A percentile compares a stretch with the other conserved stretches of the same genome.
Evolutionary conservation across 2,329 filamentous ascomycete species (phyloP).

Genomic region (Alternaria angustiovoidea): DNA sequence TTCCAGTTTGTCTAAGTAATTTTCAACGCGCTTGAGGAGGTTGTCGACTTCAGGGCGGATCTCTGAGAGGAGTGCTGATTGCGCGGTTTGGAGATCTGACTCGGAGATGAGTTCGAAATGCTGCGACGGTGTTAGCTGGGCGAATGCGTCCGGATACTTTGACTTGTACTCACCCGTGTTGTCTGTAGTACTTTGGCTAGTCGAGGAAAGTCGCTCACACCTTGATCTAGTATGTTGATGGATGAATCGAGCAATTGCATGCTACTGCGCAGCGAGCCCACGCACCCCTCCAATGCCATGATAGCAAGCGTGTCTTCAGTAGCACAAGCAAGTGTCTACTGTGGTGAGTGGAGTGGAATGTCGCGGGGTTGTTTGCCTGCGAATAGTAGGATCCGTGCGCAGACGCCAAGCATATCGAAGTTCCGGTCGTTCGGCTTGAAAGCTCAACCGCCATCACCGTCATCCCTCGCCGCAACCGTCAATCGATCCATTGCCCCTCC

Average conservation of each 20-base stretch:
- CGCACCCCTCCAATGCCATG: slow-evolving; percentile 64
- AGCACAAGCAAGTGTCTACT: not conserved
- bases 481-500: slow-evolving; percentile 40
- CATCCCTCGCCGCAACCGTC: slow-evolving; percentile 43
- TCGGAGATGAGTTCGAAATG: slow-evolving; percentile 95
- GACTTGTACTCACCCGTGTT: slow-evolving; percentile 59
- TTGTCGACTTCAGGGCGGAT: slow-evolving; percentile 86
- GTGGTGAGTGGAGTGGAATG: slow-evolving; percentile 7
- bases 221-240: slow-evolving; percentile 68
- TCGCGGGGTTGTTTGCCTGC: slow-evolving; percentile 26
- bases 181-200: slow-evolving; percentile 69
- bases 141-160: not conserved
- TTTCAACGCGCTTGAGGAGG: slow-evolving; percentile 81
- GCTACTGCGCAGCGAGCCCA: slow-evolving; percentile 67
- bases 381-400: slow-evolving; percentile 21
- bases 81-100: slow-evolving; percentile 79
- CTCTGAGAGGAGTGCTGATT: slow-evolving; percentile 84
- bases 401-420: slow-evolving; percentile 41
- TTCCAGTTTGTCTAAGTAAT: slow-evolving; percentile 82
- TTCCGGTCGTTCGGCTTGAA: slow-evolving; percentile 20
- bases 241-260: slow-evolving; percentile 69
- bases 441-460: slow-evolving; percentile 33
- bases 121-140: slow-evolving; percentile 53
- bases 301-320: not conserved
- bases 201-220: slow-evolving; percentile 70